Evolutionary conservation across 164 flowering plant species (phyloP), one percentile per base, ranked within the genome.

Genomic region (Magnolia changhungtana): DNA sequence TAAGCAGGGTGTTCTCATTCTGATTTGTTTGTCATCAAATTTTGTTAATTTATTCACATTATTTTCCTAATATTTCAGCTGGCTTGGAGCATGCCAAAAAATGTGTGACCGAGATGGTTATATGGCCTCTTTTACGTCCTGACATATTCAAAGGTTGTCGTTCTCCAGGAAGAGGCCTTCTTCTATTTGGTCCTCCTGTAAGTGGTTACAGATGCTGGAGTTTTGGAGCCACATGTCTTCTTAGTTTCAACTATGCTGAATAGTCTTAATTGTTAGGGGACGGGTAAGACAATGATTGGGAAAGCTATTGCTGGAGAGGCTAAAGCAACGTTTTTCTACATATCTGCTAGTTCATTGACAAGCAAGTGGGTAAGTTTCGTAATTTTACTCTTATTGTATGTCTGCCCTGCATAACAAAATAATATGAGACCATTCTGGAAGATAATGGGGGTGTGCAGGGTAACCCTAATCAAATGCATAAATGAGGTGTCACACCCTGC

Each of bases 231-330:
- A 50, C 23, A 67, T 61, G 14, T 45, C 18, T 50, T 65, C 52
- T 23, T 73, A 55, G 1, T 45, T 50, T 71, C 67, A 18, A 71
- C 66, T 50, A 73, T 67, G 18, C 13, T 29, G 2, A 66, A 11
- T 76, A 52, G 61, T 77, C 29, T 59, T 72, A 7, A 81, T 59
- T 79, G 65, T 67, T 76, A 96, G 99, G 99, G 99, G 75, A 96
- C 99, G 72, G 99, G 99, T 58, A 96, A 96, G 83, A 96, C 98
- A 74, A 96, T 96, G 99, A 96, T 96, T 64, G 99, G 99, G 31
- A 96, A 96, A 87, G 99, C 99, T 67, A 94, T 96, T 75, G 99
- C 99, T 78, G 98, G 98, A 77, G 98, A 94, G 83, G 99, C 99
- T 67, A 96, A 94, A 80, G 99, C 99, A 80, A 96, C 99, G 29